phyloP scores from a whole-genome alignment of 306 rosid genomes.

The Prunus padus region DNA sequence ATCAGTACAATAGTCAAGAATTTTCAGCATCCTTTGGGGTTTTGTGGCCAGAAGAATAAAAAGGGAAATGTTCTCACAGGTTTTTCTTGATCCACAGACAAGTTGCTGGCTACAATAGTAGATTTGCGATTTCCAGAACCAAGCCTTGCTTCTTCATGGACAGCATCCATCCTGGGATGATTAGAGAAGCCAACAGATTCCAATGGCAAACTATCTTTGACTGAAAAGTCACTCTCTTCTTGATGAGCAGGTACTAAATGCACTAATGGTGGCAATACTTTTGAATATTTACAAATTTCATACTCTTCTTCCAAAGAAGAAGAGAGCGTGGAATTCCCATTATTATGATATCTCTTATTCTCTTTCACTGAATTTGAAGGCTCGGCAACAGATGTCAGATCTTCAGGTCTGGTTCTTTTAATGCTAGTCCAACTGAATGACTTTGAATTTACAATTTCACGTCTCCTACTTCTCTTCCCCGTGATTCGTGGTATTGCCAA shows the following conservation, averaged over 20 bases:
- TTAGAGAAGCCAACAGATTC: slow-evolving; percentile 29
- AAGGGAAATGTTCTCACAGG: slow-evolving; percentile 42
- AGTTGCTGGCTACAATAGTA: slow-evolving; percentile 33
- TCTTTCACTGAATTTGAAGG: slow-evolving; percentile 28
- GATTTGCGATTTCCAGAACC: slow-evolving; percentile 28
- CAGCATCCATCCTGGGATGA: slow-evolving; percentile 29
- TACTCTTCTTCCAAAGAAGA: slow-evolving; percentile 28
- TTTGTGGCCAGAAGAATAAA: neutral
- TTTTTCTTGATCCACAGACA: slow-evolving; percentile 33
- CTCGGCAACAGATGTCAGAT: slow-evolving; percentile 26
- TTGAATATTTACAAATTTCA: slow-evolving; percentile 22
- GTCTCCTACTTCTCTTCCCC: slow-evolving; percentile 63
- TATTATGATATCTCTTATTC: slow-evolving; percentile 31
- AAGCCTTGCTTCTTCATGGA: slow-evolving; percentile 27
- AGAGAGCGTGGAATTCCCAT: slow-evolving; percentile 23
- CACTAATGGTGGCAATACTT: slow-evolving; percentile 20
- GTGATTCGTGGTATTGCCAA: slow-evolving; percentile 31
- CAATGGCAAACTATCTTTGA: slow-evolving; percentile 31
- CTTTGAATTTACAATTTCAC: slow-evolving; percentile 31
- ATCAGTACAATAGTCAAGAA: neutral
- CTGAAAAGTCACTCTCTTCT: slow-evolving; percentile 37
- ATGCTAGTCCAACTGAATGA: slow-evolving; percentile 23
- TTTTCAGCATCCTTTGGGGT: neutral
- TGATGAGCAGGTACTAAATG: slow-evolving; percentile 25
- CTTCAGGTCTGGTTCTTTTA: slow-evolving; percentile 43